Evolutionary conservation across 805 yeast genomes (phyloP), one percentile per base, ranked within the genome.

Genomic region (Candida loeiensis): DNA sequence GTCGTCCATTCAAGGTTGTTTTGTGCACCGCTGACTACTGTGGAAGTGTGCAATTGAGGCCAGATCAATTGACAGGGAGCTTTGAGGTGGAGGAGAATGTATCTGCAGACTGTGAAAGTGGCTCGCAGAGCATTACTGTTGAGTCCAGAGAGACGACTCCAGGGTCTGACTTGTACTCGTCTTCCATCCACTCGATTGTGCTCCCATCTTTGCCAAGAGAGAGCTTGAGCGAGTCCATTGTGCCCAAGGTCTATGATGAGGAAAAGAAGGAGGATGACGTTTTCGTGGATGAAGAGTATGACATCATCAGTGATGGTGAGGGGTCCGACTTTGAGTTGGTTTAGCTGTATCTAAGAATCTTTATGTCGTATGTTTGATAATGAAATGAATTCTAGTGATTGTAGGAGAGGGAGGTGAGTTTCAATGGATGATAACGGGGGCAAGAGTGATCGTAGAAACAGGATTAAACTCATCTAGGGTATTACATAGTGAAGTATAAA

Each of bases 281-380:
- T 12, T 18, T 19, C 17, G 33, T 22, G 20, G 51, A 48, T 5
- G 67, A 62, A 13, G 68, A 60, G 36, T 62, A 58, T 33, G 69
- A 64, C 39, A 52, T 64, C 33, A 58, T 65, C 27, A 59, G 66
- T 41, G 62, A 55, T 13, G 51, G 44, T 25, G 51, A 51, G 11
- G 30, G 26, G 18, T 65, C 71, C 3, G 73, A 68, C 45, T 68
- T 48, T 40, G 72, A 67, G 42, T 45, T 27, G 17, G 18, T 27
- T 11, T 27, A n/a, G n/a, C n/a, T n/a, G n/a, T n/a, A n/a, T n/a
- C n/a, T n/a, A n/a, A n/a, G n/a, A n/a, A n/a, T n/a, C n/a, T n/a
- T n/a, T n/a, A n/a, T n/a, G n/a, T n/a, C n/a, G n/a, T n/a, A n/a
- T n/a, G n/a, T n/a, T n/a, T n/a, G n/a, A n/a, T n/a, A n/a, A n/a